phyloP scores from a whole-genome alignment of 805 yeast genomes.

The Metschnikowia baotianmanensis region DNA sequence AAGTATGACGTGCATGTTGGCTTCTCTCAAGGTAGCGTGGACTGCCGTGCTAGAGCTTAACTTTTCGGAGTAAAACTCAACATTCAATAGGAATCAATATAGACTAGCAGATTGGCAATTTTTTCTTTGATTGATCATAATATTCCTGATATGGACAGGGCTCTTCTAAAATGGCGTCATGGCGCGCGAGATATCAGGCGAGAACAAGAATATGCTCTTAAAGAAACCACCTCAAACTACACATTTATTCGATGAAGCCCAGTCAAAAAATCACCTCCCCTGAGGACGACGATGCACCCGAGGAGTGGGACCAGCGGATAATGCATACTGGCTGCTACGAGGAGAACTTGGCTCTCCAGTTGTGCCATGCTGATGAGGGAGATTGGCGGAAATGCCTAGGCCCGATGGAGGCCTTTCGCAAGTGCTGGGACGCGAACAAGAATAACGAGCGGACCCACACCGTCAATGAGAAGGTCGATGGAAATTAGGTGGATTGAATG shows the following conservation, averaged over 20 bases:
- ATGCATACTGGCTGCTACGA: constrained; percentile 72
- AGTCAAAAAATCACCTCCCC: not conserved
- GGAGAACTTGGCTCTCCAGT: constrained; percentile 65
- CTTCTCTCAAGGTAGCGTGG: no score
- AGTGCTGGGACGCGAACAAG: constrained; percentile 61
- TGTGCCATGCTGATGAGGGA: constrained; percentile 77
- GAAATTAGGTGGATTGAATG: not conserved
- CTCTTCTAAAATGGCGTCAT: no score
- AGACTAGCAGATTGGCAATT: no score
- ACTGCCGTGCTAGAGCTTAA: no score
- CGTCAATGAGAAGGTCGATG: constrained; percentile 26
- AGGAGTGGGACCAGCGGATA: constrained; percentile 74
- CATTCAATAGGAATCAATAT: no score
- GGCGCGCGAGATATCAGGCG: no score
- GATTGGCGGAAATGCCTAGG: constrained; percentile 68
- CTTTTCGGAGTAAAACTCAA: not conserved
- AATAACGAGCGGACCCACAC: constrained; percentile 50
- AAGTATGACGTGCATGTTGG: no score
- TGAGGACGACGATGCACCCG: constrained; percentile 57
- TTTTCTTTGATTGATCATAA: no score
- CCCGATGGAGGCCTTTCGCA: constrained; percentile 60
- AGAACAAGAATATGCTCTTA: no score
- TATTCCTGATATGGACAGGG: no score
- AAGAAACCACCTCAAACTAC: not conserved
- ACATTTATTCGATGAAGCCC: constrained; percentile 2